These are phyloP conservation scores for Grammothele lineata DNA, from an alignment of 768 basidiomycete genomes.

Conservation along the genomic window DNA sequence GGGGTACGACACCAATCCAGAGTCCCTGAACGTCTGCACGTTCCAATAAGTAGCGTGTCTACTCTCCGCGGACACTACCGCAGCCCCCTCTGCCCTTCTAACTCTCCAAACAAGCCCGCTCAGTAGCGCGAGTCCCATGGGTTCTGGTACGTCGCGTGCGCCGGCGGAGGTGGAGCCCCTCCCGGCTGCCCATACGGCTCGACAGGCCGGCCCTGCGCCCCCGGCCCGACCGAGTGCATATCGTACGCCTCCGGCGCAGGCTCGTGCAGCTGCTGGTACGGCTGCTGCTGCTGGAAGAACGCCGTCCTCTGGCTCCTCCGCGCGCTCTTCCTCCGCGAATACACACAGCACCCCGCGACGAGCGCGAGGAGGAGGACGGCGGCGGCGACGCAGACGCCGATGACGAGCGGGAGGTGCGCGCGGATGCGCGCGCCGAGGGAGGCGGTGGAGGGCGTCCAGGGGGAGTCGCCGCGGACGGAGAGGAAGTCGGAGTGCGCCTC, in stretches of 20 bases:
- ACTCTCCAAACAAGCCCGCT: too few species aligned
- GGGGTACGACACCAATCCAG: too few species aligned
- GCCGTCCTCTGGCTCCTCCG: background rate
- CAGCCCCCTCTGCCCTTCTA: too few species aligned
- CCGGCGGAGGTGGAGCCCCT: background rate
- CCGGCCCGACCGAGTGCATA: slow-evolving; percentile 24
- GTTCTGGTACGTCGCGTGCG: slow-evolving; percentile 16
- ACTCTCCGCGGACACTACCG: too few species aligned
- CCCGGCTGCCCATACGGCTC: slow-evolving; percentile 12
- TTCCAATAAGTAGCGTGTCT: too few species aligned
- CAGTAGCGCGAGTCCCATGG: slow-evolving; percentile 25
- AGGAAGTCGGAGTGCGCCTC: slow-evolving; percentile 34
- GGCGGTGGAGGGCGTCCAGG: slow-evolving; percentile 22
- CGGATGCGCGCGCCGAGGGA: slow-evolving; percentile 48
- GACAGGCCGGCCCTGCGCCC: too few species aligned
- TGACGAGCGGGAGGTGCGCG: slow-evolving; percentile 59
- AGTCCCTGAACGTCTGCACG: too few species aligned
- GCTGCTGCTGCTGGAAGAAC: slow-evolving; percentile 17
- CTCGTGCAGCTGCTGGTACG: slow-evolving; percentile 28
- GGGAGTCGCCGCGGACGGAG: slow-evolving; percentile 38
- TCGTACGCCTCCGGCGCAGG: slow-evolving; percentile 28
- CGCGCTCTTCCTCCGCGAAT: slow-evolving; percentile 2
- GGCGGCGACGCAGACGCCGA: slow-evolving; percentile 66
- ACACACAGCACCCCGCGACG: slow-evolving; percentile 22
- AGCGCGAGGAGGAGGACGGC: slow-evolving; percentile 53